Evolutionary conservation across 140 eudicot species (phyloP).

Genomic region (Anethum foeniculum): DNA sequence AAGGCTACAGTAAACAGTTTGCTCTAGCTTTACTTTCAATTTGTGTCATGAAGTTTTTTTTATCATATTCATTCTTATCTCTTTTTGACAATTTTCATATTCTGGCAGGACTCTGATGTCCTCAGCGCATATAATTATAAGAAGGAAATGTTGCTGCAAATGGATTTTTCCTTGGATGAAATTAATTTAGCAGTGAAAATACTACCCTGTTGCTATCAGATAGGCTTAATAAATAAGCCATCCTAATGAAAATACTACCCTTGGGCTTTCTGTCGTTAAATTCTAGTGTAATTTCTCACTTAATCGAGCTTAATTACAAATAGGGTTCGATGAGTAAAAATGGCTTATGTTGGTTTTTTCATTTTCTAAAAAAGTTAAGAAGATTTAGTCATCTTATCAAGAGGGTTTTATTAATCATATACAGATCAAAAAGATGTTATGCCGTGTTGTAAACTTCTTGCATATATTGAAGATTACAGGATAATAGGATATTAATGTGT

Average conservation of each 20-base stretch:
- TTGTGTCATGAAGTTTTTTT: too few species aligned
- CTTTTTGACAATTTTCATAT: constrained; percentile 9
- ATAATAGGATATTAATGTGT: background rate
- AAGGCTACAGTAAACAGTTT: too few species aligned
- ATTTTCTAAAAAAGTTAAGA: background rate
- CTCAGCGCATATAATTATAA: constrained; percentile 15
- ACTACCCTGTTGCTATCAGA: constrained; percentile 1
- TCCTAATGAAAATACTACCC: too few species aligned
- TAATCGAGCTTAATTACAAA: too few species aligned
- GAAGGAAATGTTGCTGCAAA: constrained; percentile 53
- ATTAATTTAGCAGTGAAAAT: constrained; percentile 57
- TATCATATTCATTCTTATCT: background rate
- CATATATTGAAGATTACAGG: background rate
- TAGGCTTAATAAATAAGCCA: too few species aligned
- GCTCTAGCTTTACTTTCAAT: too few species aligned
- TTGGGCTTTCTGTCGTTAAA: too few species aligned
- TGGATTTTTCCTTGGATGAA: constrained; percentile 73
- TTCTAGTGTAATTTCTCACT: too few species aligned
- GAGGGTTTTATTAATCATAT: background rate
- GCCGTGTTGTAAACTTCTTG: background rate
- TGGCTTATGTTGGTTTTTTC: background rate
- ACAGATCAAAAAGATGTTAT: background rate
- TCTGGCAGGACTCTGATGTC: constrained; percentile 52
- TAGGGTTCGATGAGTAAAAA: background rate
- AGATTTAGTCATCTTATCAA: background rate